Base-by-base conservation (phyloP, 495 filamentous ascomycete species). In the Aspergillus bridgeri region DNA sequence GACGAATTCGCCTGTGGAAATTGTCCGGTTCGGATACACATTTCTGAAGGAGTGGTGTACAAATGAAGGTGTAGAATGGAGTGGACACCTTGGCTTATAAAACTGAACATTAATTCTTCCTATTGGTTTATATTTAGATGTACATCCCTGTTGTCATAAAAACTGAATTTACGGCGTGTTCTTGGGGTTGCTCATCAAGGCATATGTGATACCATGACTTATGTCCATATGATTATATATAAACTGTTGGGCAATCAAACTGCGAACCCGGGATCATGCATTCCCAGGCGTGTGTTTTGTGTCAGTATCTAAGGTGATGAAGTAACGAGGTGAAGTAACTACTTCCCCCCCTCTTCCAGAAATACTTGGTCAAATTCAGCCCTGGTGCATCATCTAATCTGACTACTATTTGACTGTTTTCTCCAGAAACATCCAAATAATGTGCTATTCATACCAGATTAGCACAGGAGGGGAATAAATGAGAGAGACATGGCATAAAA, bases 11-110 rank as follows among this genome's bases (percentile, higher is more conserved):
- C 72, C 75, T 9, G 66, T 81, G 22, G 78, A 82, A 59, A 74
- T 77, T 5, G 75, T 80, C 6, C 74, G 78, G 2, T 75, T 81
- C 56, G 75, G 74, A 22, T 69, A 69, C 60, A 65, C 69, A 22
- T 57, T 81, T 24, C 60, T 82, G 46, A 69, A 65, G 24, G 79
- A 82, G 54, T 81, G 76, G 74, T 78, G 77, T 43, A 53, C 50
- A 23, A 75, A 72, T 24, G 73, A 81, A 65, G 66, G 64, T 3
- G 67, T 81, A 18, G 65, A 74, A 0, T 80, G 77, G 73, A 64
- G 69, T 45, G 67, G 69, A 19, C 70, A 68, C 21, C 67, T 75
- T 51, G 62, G 60, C 53, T 53, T 77, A 53, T 71, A 60, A 42
- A 3, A 65, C 42, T 20, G 13, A 21, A 43, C 19, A 17, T 53